A percentile compares a stretch with the other conserved stretches of the same genome.
phyloP scores from a whole-genome alignment of 1,284 basidiomycete genomes.

The Takashimella koratensis region DNA sequence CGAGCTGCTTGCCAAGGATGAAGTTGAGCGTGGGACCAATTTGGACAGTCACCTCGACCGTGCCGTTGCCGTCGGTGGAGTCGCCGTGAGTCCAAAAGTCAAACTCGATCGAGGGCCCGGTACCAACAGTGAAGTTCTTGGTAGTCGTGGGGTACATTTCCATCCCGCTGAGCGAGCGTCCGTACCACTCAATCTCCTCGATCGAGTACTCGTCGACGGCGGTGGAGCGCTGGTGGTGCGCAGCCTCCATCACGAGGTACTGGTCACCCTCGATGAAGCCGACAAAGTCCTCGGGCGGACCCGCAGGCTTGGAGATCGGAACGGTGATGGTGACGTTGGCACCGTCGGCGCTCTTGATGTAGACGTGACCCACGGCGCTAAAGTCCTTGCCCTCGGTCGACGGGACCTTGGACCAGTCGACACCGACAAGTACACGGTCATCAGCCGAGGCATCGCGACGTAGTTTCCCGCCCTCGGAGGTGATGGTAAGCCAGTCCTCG shows the following conservation, averaged over 20 bases:
- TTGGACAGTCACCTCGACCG: constrained; percentile 53
- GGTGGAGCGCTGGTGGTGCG: constrained; percentile 46
- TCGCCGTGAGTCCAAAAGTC: constrained; percentile 52
- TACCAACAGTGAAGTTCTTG: constrained; percentile 58
- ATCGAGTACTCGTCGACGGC: constrained; percentile 54
- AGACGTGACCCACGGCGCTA: constrained; percentile 45
- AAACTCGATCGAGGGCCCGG: constrained; percentile 59
- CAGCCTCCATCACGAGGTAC: constrained; percentile 63
- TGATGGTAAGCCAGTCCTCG: constrained; percentile 58
- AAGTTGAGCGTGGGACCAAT: constrained; percentile 63
- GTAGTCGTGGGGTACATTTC: constrained; percentile 61
- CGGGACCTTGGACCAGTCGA: constrained; percentile 60
- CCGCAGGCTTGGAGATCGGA: constrained; percentile 51
- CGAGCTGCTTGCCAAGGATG: constrained; percentile 55
- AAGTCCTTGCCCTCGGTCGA: not conserved
- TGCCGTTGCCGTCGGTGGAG: constrained; percentile 35
- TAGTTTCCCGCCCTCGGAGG: constrained; percentile 54
- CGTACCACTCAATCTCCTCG: constrained; percentile 60
- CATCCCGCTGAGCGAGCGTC: constrained; percentile 50
- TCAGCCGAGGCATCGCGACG: constrained; percentile 53
- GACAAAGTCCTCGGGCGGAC: constrained; percentile 54
- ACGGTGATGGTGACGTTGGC: constrained; percentile 41
- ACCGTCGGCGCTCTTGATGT: constrained; percentile 17
- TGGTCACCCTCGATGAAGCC: constrained; percentile 65
- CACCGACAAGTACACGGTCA: constrained; percentile 56